Evolutionary conservation across 306 rosid species (phyloP), one percentile per base, ranked within the genome.

Genomic region (Cucumis melo): DNA sequence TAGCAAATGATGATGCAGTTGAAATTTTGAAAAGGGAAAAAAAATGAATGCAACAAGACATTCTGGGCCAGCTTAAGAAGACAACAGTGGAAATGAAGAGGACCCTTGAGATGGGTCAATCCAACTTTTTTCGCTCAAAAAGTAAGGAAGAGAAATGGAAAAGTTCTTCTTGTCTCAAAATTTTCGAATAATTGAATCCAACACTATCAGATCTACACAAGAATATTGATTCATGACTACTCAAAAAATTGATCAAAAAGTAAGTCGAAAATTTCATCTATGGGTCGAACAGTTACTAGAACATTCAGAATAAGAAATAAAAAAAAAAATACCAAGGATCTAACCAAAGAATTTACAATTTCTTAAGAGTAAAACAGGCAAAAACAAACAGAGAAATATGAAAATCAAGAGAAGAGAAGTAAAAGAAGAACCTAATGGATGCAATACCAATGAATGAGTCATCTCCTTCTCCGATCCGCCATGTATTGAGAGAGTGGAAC

Each of bases 401-500:
- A 20, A 20, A 39, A 66, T 20, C 29, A 39, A 65, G 71, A 64
- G 24, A 39, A 17, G 51, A 44, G 54, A 46, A 50, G 42, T 24
- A 27, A 20, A 50, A 48, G 39, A 8, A 72, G 23, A 24, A 72
- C 24, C 59, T 46, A 72, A 2, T 50, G 11, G 36, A 32, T 32
- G 36, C 36, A 32, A 32, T 32, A 32, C 5, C 56, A 11, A 66
- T 41, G 17, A 41, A 66, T 29, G 62, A 10, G 53, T 89, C 89
- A 88, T 81, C 87, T 83, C 54, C 85, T 83, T 16, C 95, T 81
- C 63, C 97, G 84, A 83, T 89, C 96, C 21, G 89, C 97, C 23
- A 91, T 83, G 66, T 85, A 88, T 48, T 88, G 95, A 5, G 97
- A 63, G 15, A 94, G 89, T 24, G 97, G 97, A 57, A 91, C 96